phyloP scores from a whole-genome alignment of 768 basidiomycete genomes.

The Tricholoma furcatifolium region DNA sequence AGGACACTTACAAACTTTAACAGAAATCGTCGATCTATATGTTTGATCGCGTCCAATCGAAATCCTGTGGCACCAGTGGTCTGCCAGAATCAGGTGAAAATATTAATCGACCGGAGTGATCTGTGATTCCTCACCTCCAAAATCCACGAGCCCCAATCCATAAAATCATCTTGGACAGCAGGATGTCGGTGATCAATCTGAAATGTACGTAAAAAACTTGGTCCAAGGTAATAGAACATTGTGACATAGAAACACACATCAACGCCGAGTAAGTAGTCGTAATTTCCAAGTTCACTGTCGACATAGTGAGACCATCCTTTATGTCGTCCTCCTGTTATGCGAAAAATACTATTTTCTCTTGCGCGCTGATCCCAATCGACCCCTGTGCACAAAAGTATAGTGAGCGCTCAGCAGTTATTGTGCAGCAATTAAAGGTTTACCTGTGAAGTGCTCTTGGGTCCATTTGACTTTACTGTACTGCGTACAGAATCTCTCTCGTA shows the following conservation, averaged over 20 bases:
- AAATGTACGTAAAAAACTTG: constrained; percentile 4
- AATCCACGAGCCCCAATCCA: constrained; percentile 80
- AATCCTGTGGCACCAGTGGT: constrained; percentile 73
- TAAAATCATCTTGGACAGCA: constrained; percentile 71
- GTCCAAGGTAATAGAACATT: not conserved
- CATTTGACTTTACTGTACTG: constrained; percentile 75
- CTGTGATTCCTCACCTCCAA: constrained; percentile 35
- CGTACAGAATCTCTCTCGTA: constrained; percentile 2
- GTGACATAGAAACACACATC: constrained; percentile 46
- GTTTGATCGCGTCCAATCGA: constrained; percentile 90
- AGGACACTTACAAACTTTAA: constrained; percentile 59
- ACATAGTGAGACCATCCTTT: constrained; percentile 84
- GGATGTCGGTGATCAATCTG: constrained; percentile 86
- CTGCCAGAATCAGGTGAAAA: constrained; percentile 31
- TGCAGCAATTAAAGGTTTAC: constrained; percentile 31
- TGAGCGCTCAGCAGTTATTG: not conserved
- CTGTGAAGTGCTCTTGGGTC: constrained; percentile 80
- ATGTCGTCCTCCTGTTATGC: constrained; percentile 62
- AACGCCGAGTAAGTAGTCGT: constrained; percentile 77
- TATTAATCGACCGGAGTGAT: not conserved
- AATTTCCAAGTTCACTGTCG: constrained; percentile 83
- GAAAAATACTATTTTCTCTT: constrained; percentile 63
- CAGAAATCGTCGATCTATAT: constrained; percentile 74
- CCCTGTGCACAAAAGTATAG: constrained; percentile 38
- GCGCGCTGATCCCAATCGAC: constrained; percentile 82